phyloP scores from a whole-genome alignment of 2,329 filamentous ascomycete genomes.

The Lomentospora prolificans region DNA sequence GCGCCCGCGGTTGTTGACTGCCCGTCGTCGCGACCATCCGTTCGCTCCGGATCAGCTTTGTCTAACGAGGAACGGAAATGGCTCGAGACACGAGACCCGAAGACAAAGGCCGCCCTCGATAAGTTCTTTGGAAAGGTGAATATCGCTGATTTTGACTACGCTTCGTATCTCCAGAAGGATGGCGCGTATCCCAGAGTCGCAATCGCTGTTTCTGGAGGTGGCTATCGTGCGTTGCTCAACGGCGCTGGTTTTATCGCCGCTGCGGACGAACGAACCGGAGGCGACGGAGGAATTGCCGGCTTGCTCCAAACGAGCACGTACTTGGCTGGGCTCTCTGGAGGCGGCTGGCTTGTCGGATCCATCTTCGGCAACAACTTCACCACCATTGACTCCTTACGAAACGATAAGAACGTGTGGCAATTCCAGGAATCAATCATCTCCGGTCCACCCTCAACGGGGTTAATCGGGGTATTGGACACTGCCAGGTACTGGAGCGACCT shows the following conservation, averaged over 20 bases:
- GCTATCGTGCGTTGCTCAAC: constrained; percentile 78
- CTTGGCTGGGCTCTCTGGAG: constrained; percentile 69
- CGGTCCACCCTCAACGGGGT: constrained; percentile 17
- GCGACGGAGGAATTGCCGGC: constrained; percentile 65
- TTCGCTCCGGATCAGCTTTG: constrained; percentile 49
- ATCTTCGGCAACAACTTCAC: constrained; percentile 79
- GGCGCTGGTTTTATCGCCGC: constrained; percentile 72
- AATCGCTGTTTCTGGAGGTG: constrained; percentile 73
- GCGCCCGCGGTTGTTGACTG: constrained; percentile 59
- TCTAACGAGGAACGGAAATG: constrained; percentile 64
- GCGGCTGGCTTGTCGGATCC: constrained; percentile 77
- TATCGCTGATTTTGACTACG: constrained; percentile 72
- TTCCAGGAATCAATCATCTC: constrained; percentile 31
- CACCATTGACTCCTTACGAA: constrained; percentile 41
- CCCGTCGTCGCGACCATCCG: constrained; percentile 55
- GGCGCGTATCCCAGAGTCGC: constrained; percentile 47
- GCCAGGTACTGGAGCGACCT: constrained; percentile 26
- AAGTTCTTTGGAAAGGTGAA: constrained; percentile 61
- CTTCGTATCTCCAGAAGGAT: constrained; percentile 51
- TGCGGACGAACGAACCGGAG: constrained; percentile 61
- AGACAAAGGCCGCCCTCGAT: constrained; percentile 66
- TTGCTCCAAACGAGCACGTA: constrained; percentile 76
- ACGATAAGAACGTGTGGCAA: constrained; percentile 26
- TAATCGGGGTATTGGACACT: constrained; percentile 24
- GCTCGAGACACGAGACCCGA: constrained; percentile 60